A percentile compares a stretch with the other conserved stretches of the same genome.
These are phyloP conservation scores for Hypomontagnella submonticulosa DNA, from an alignment of 495 filamentous ascomycete genomes.

Conservation along the genomic window DNA sequence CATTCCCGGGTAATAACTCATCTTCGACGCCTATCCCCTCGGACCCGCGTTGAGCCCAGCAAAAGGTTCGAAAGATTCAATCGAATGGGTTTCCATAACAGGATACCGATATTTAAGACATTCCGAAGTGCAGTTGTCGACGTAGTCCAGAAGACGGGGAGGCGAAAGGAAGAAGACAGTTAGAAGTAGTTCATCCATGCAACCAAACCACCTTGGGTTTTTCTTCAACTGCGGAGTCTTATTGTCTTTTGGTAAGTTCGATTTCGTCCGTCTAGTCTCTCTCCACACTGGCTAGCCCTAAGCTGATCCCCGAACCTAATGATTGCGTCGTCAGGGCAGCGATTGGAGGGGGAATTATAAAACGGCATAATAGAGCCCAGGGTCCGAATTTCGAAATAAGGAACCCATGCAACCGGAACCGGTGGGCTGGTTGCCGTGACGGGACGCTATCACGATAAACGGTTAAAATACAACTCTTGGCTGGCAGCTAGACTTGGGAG, in stretches of 20 bases:
- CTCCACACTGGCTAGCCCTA: constrained; percentile 24
- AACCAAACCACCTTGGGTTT: constrained; percentile 3
- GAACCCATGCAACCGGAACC: constrained; percentile 29
- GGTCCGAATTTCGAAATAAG: constrained; percentile 15
- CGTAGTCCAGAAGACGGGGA: constrained; percentile 4
- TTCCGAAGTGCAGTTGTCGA: constrained; percentile 8
- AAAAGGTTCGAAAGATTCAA: constrained; percentile 16
- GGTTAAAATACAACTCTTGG: constrained; percentile 31
- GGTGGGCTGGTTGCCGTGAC: constrained; percentile 21
- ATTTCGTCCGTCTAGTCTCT: constrained; percentile 2
- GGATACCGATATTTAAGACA: constrained; percentile 17
- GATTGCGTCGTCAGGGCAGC: constrained; percentile 2
- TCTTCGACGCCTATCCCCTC: constrained; percentile 6
- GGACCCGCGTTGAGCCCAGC: constrained; percentile 10
- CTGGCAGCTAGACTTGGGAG: constrained; percentile 16
- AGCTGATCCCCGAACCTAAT: constrained; percentile 10
- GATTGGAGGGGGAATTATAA: constrained; percentile 30
- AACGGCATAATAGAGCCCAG: constrained; percentile 12
- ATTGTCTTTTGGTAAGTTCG: constrained; percentile 8
- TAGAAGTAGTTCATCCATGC: constrained; percentile 10
- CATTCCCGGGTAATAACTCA: constrained; percentile 8
- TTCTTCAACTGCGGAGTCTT: constrained; percentile 22
- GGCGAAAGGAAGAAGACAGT: constrained; percentile 8
- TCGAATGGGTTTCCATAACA: constrained; percentile 31
- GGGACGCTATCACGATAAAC: constrained; percentile 19